Base-by-base conservation (phyloP, 2,329 filamentous ascomycete genomes). In the Phialemoniopsis sp. region DNA sequence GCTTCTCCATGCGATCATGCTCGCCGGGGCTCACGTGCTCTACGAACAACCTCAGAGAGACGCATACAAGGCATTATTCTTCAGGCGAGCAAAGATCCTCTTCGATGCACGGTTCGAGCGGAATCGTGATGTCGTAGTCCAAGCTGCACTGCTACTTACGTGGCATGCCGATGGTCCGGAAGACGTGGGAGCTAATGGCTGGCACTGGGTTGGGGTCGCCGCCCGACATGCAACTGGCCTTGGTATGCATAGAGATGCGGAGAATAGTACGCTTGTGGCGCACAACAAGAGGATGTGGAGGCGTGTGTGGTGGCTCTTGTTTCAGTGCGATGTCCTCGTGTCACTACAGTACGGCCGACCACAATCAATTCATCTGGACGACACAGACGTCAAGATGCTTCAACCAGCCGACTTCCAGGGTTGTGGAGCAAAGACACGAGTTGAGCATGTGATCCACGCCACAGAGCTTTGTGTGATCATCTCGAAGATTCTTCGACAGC, bases 121-220 rank as follows among this genome's bases (percentile, higher is more conserved):
- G 18, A 72, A 78, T 46, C 64, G 75, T 13, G 67, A 72, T 43
- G 64, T 67, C 26, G 60, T 77, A 36, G 63, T 78, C n/a, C 75
- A 78, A 51, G 68, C 68, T 4, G 71, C 73, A 3, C 55, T 78
- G 16, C 61, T 78, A 2, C 48, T 78, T 38, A 76, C 72, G 3
- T 78, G 74, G 75, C 69, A 76, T 45, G 69, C 71, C 2, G 71
- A 78, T 36, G 66, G 70, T 13, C 70, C 72, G 17, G 74, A 78
- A 45, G 72, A 76, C 50, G 68, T 77, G 7, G 59, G 71, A 5
- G 68, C 71, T 30, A 77, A 78, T 46, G 66, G 69, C 13, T 74
- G 62, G 57, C 58, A 60, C 43, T 78, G 73, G 73, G 61, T 76
- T 7, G 74, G 74, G 3, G 61, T 73, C 4, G 74, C 72, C 5